Evolutionary conservation across 2,329 filamentous ascomycete species (phyloP).

Genomic region (Didymella pomorum): DNA sequence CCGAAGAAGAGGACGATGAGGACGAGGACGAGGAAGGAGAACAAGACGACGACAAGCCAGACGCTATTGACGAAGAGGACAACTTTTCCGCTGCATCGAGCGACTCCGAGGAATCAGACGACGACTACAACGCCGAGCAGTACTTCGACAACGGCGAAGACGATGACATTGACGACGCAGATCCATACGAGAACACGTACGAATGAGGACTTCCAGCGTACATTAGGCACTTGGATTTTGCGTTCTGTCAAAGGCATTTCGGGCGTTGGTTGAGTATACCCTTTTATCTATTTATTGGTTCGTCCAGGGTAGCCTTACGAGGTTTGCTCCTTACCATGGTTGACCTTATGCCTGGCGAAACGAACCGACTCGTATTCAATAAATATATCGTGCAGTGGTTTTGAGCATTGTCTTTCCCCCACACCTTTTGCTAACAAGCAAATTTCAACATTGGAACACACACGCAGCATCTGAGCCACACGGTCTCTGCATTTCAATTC

Average conservation of each 20-base stretch:
- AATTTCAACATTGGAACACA: not conserved
- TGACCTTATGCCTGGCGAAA: not conserved
- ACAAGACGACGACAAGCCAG: slow-evolving; percentile 59
- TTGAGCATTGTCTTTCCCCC: not conserved
- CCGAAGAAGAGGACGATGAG: slow-evolving; percentile 52
- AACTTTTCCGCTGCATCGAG: slow-evolving; percentile 62
- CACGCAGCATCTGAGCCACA: not conserved
- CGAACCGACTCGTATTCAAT: not conserved
- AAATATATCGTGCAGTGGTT: not conserved
- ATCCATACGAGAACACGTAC: slow-evolving; percentile 49
- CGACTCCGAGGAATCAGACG: slow-evolving; percentile 70
- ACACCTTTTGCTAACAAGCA: not conserved
- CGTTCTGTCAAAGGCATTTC: slow-evolving; percentile 21
- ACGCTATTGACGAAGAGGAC: slow-evolving; percentile 66
- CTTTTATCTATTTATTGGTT: slow-evolving; percentile 12
- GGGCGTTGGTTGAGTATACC: slow-evolving; percentile 29
- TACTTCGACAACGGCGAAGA: slow-evolving; percentile 62
- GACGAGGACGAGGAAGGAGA: slow-evolving; percentile 58
- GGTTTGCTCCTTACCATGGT: not conserved
- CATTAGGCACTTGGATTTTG: slow-evolving; percentile 8
- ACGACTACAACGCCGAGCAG: slow-evolving; percentile 69
- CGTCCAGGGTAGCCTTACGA: not conserved
- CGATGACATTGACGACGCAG: slow-evolving; percentile 54
- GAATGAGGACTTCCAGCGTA: slow-evolving; percentile 26
- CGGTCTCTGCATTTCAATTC: not conserved